A percentile compares a stretch with the other conserved stretches of the same genome.
These are phyloP conservation scores for Nicotiana noctiflora DNA, from an alignment of 257 asterid genomes.

Conservation along the genomic window DNA sequence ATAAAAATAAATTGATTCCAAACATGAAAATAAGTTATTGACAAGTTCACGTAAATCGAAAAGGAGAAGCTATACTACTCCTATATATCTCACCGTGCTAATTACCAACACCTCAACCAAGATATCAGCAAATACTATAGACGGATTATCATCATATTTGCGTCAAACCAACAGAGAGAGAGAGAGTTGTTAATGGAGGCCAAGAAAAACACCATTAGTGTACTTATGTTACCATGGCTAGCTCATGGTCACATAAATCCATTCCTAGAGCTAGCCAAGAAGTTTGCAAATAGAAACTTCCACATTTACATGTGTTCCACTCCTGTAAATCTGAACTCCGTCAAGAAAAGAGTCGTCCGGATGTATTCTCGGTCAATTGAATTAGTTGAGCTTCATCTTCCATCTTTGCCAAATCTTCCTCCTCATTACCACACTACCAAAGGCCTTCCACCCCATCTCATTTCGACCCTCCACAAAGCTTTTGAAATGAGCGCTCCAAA, in stretches of 20 bases:
- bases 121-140: too few relatives aligned
- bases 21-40: too few relatives aligned
- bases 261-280: constrained; percentile 28
- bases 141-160: too few relatives aligned
- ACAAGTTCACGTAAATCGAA: too few relatives aligned
- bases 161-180: too few relatives aligned
- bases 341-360: constrained; percentile 12
- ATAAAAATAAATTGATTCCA: too few relatives aligned
- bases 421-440: constrained; percentile 35
- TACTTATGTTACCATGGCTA: constrained; percentile 1
- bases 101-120: too few relatives aligned
- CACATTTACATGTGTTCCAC: constrained; percentile 37
- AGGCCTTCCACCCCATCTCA: constrained; percentile 40
- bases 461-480: constrained; percentile 27
- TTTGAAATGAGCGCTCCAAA: constrained; percentile 22
- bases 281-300: constrained; percentile 22
- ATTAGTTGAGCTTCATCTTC: constrained; percentile 30
- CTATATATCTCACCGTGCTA: too few relatives aligned
- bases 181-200: not conserved
- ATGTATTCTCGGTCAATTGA: constrained; percentile 9
- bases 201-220: not conserved
- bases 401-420: constrained; percentile 23
- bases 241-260: constrained; percentile 10
- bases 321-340: constrained; percentile 27
- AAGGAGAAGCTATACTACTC: too few relatives aligned